Conservation (phyloP, 2,329 filamentous ascomycete genomes). For the Aspergillus costaricaensis region DNA sequence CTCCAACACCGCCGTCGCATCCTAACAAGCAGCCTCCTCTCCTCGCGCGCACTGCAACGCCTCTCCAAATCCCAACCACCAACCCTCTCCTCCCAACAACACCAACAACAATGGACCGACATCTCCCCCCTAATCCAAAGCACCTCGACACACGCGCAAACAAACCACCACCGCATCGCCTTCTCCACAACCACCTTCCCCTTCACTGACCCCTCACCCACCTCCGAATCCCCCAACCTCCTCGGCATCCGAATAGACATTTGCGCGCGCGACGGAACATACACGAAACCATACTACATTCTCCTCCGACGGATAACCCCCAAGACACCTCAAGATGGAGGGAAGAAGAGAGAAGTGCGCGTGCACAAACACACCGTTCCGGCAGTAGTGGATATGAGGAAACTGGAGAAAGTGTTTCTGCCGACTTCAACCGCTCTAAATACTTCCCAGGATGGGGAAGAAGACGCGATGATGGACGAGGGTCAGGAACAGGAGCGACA, state of each 20-base stretch:
- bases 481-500: neutral
- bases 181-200: slow-evolving; percentile 50
- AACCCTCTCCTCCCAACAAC: neutral
- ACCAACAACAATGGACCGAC: slow-evolving; percentile 14
- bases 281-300: slow-evolving; percentile 48
- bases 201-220: slow-evolving; percentile 47
- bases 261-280: slow-evolving; percentile 41
- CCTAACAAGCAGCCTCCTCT: slow-evolving; percentile 45
- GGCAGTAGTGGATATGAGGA: slow-evolving; percentile 44
- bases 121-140: slow-evolving; percentile 37
- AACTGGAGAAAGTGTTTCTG: slow-evolving; percentile 37
- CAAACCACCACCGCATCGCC: slow-evolving; percentile 47
- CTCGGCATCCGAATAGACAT: slow-evolving; percentile 48
- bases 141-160: slow-evolving; percentile 35
- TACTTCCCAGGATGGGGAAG: slow-evolving; percentile 9
- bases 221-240: slow-evolving; percentile 30
- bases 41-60: slow-evolving; percentile 40
- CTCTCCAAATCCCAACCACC: slow-evolving; percentile 5
- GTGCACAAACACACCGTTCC: slow-evolving; percentile 51
- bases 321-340: slow-evolving; percentile 8
- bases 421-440: slow-evolving; percentile 22
- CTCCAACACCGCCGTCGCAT: slow-evolving; percentile 43
- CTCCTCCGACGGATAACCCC: slow-evolving; percentile 35
- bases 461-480: slow-evolving; percentile 22
- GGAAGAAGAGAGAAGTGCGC: slow-evolving; percentile 27